phyloP scores from a whole-genome alignment of 345 rosid species.

The Abelmoschus esculentus region DNA sequence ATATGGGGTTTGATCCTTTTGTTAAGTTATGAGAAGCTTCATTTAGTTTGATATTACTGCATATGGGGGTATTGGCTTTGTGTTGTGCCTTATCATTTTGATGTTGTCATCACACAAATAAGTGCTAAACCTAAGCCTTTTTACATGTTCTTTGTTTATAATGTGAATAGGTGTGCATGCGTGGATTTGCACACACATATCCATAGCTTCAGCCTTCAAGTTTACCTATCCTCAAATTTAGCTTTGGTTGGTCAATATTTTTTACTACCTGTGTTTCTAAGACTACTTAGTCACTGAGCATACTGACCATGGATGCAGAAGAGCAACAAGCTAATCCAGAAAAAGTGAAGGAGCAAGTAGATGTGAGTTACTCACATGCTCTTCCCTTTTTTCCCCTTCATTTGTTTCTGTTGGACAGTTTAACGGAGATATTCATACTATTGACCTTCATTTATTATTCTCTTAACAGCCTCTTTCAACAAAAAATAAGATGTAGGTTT shows the following conservation, averaged over 20 bases:
- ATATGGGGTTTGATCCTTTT: conserved; percentile 18
- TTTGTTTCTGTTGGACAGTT: conserved; percentile 1
- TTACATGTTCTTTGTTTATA: conserved; percentile 23
- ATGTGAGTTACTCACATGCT: conserved; percentile 20
- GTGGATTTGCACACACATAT: conserved; percentile 33
- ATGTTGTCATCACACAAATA: not conserved
- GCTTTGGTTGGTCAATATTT: conserved; percentile 42
- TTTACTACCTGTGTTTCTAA: conserved; percentile 44
- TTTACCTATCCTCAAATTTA: conserved; percentile 37
- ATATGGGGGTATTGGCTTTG: not conserved
- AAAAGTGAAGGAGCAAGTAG: conserved; percentile 74
- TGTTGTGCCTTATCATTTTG: conserved; percentile 7
- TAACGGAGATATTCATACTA: conserved; percentile 9
- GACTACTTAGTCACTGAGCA: conserved; percentile 52
- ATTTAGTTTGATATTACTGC: not conserved
- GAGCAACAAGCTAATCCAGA: conserved; percentile 63
- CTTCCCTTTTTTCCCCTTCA: conserved; percentile 9
- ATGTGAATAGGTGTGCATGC: conserved; percentile 32
- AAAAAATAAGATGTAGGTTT: too few relatives aligned
- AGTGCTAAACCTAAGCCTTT: not conserved
- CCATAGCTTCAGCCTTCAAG: conserved; percentile 33
- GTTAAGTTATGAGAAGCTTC: conserved; percentile 29
- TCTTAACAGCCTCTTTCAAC: too few relatives aligned
- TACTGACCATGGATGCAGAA: conserved; percentile 67
- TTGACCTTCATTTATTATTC: not conserved